phyloP scores from a whole-genome alignment of 192 early-diverging fungal genomes.

The Backusella liffmaniae region DNA sequence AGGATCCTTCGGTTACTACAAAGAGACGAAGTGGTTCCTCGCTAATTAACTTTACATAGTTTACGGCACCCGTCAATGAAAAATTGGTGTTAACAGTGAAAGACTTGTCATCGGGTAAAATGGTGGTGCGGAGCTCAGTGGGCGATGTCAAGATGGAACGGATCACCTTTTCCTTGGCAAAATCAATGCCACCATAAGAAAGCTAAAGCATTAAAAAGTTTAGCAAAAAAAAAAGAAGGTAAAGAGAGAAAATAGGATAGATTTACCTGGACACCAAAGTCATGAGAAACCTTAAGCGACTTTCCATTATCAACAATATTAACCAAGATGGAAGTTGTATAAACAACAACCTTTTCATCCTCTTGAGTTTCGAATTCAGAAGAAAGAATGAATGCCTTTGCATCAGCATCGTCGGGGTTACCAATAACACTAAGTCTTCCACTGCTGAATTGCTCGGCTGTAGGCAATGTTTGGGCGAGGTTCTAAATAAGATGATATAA shows the following conservation, averaged over 20 bases:
- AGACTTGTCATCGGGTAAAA: neutral
- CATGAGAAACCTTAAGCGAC: neutral
- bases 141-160: neutral
- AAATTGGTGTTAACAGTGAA: slow-evolving; percentile 19
- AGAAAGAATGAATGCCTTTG: slow-evolving; percentile 26
- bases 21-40: slow-evolving; percentile 39
- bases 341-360: neutral
- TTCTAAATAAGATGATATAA: slow-evolving; percentile 15
- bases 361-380: neutral
- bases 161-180: neutral
- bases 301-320: slow-evolving; percentile 9
- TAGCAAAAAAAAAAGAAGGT: neutral
- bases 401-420: neutral
- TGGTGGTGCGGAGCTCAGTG: neutral
- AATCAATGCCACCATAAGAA: slow-evolving; percentile 7
- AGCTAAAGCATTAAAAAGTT: neutral
- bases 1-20: slow-evolving; percentile 62
- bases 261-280: slow-evolving; percentile 18
- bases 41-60: slow-evolving; percentile 21
- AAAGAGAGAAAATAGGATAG: neutral
- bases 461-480: slow-evolving; percentile 12
- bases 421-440: neutral
- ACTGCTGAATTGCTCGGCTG: slow-evolving; percentile 27
- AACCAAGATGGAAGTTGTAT: neutral
- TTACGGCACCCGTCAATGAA: slow-evolving; percentile 21